Base-by-base conservation (phyloP, 495 filamentous ascomycete genomes). In the Mycothermus thermophilus region DNA sequence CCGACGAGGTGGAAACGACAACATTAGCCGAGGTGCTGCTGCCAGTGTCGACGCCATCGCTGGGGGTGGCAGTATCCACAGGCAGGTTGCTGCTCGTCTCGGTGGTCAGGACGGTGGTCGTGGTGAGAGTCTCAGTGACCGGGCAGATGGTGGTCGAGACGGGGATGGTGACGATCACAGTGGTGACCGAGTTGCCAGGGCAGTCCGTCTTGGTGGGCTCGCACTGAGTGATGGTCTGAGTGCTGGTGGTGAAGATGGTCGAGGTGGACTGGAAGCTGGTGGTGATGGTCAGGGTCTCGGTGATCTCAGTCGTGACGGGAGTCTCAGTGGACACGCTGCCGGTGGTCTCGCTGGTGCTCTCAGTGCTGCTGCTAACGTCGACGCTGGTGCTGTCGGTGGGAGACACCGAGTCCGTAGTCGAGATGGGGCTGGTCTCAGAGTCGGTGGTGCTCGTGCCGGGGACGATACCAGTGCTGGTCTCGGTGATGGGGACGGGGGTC, bases 141-240 rank as follows among this genome's bases (percentile, higher is more conserved):
- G 67, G 53, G 54, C 60, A 71, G 42, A 78, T 51, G 31, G 76
- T 80, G 26, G 77, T 79, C n/a, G 68, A 75, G 28, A 79, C 46
- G 18, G 72, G 57, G 37, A 78, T 59, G 9, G 67, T 77, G 14
- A 71, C 68, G 4, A 74, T 73, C 17, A 57, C 64, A 26, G 70
- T 69, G 9, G 35, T 40, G 19, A 54, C 50, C 3, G 66, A 70
- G 33, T 61, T 44, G 20, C 63, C 69, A 32, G 75, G 75, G 63
- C 75, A 79, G 55, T 72, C 54, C 21, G 69, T 57, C 10, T 77
- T 63, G 1, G 55, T 65, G 1, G 73, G 48, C 11, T 54, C 69
- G 40, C 73, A 79, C 61, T 68, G 69, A 26, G 64, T 75, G 57
- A 77, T 66, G 21, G 74, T 77, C 33, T 67, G 48, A 46, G 63